A percentile compares a stretch with the other conserved stretches of the same genome.
Conservation (phyloP, 176 grass and related monocot species). For the Metroxylon sagu region DNA sequence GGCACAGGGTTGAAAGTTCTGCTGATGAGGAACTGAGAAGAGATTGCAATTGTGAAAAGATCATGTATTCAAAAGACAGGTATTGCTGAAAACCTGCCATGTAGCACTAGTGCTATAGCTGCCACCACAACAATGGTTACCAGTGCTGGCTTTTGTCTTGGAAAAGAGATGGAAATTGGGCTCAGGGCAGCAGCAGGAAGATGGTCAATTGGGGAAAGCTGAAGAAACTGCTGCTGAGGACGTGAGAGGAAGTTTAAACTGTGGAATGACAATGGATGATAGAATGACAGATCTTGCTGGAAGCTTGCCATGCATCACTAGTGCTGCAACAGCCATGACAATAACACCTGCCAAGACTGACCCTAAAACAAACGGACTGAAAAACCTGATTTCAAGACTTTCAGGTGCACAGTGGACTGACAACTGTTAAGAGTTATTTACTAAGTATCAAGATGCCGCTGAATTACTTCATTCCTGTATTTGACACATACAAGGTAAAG, state of each 20-base stretch:
- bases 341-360: background rate
- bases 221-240: background rate
- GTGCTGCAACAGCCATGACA: background rate
- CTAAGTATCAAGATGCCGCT: conserved; percentile 6
- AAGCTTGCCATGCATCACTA: background rate
- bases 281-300: background rate
- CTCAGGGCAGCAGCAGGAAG: background rate
- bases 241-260: background rate
- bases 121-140: background rate
- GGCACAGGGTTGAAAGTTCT: background rate
- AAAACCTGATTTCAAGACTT: conserved; percentile 3
- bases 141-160: background rate
- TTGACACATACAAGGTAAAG: conserved; percentile 6
- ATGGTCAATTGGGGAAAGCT: too few species aligned
- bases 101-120: background rate
- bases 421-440: conserved; percentile 16
- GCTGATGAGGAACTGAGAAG: conserved; percentile 3
- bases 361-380: background rate
- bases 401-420: conserved; percentile 23
- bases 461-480: background rate
- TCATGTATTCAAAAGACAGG: background rate
- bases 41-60: background rate
- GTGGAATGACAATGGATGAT: background rate
- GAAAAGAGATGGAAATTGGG: background rate
- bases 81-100: background rate